phyloP scores from a whole-genome alignment of 129 eudicot species.

The Scalesia atractyloides region DNA sequence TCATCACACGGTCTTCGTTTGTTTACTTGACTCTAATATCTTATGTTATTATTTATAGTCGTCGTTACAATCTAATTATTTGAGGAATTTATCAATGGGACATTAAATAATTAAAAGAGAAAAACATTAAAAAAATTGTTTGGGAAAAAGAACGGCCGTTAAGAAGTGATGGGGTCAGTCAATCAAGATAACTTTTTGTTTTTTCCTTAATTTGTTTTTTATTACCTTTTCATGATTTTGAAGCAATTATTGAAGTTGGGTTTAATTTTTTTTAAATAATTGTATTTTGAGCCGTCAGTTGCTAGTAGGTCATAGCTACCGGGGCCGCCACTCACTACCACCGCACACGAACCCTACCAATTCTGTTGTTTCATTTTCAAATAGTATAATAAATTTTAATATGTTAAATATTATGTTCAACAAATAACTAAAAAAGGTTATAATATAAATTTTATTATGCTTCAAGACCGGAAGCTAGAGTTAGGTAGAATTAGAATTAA shows the following conservation, averaged over 20 bases:
- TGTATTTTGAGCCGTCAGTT: neutral
- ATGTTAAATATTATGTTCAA: neutral
- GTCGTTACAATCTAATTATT: too few species aligned
- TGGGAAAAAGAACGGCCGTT: constrained; percentile 13
- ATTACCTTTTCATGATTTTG: neutral
- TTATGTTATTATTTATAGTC: too few species aligned
- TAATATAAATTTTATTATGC: too few species aligned
- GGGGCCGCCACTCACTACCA: neutral
- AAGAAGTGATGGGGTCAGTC: neutral
- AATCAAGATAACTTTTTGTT: neutral
- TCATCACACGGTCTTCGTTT: too few species aligned
- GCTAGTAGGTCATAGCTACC: neutral
- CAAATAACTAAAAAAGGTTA: too few species aligned
- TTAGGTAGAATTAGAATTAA: too few species aligned
- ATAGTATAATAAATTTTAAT: too few species aligned
- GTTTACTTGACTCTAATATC: too few species aligned
- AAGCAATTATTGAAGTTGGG: constrained; percentile 6
- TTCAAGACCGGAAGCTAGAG: too few species aligned
- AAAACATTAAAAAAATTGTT: too few species aligned
- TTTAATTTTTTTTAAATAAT: neutral
- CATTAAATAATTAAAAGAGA: too few species aligned
- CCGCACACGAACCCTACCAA: neutral
- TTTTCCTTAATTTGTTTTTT: neutral
- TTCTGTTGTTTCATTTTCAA: neutral
- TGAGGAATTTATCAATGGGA: too few species aligned